Base-by-base conservation (phyloP, 352 stramenopile species). In the Phytophthora megakarya region DNA sequence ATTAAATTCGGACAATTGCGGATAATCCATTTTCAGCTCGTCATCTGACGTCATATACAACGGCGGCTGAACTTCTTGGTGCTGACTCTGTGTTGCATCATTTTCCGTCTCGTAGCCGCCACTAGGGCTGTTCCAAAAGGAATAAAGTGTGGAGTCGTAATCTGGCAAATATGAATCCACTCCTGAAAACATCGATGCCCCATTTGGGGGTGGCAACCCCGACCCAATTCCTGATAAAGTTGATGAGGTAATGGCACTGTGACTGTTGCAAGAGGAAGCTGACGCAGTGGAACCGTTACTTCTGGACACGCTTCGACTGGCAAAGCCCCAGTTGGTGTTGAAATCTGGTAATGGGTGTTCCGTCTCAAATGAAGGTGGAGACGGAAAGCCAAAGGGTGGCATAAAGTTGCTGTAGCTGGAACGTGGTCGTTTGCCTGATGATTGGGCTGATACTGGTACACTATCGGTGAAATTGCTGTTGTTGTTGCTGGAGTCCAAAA, bases 21-120 rank as follows among this genome's bases (percentile, higher is more conserved):
- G 66, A 51, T 91, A 93, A 6, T 87, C 83, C 70, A 92, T 86
- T 64, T 89, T 89, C 11, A 90, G 47, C 55, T 92, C 84, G 26
- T 90, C 84, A 30, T 90, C 81, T n/a, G 67, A 45, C 3, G 53
- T 37, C 54, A 81, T 66, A 49, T 81, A 81, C 23, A 81, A 32
- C 16, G 67, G 45, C n/a, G 73, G 64, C 19, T 67, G 74, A 22
- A 53, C 37, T 23, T 65, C 49, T 47, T 62, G 43, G 0, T 69
- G 50, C 15, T 57, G 39, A 13, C 62, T 47, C 23, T 71, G 75
- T 18, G 57, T 16, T 39, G 56, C 30, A 4, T 80, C 70, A 15
- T 61, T 61, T 26, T 86, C 81, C 3, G 67, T 47, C 10, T 89
- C 83, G 46, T 89, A 92, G 0, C 73, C 75, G 0, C 70, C 67